Evolutionary conservation across 805 yeast genomes (phyloP).

Genomic region (Yarrowia hollandica): DNA sequence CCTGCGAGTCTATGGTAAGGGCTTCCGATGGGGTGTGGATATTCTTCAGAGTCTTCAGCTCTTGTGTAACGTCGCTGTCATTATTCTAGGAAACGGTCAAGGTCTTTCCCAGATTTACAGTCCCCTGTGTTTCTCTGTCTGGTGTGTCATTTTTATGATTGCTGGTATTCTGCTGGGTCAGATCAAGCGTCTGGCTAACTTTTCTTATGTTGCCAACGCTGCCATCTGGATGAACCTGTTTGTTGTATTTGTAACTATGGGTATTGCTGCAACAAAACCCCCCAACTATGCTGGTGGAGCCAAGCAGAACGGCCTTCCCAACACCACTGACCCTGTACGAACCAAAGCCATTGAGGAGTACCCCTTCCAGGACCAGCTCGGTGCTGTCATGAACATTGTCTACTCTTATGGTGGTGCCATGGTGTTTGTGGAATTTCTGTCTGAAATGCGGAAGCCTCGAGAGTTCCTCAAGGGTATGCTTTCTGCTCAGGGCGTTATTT

Average conservation of each 20-base stretch:
- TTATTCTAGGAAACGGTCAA: slow-evolving; percentile 45
- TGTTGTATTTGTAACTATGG: slow-evolving; percentile 46
- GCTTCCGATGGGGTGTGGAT: slow-evolving; percentile 41
- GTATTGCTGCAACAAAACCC: slow-evolving; percentile 40
- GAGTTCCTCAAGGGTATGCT: slow-evolving; percentile 50
- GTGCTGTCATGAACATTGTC: slow-evolving; percentile 44
- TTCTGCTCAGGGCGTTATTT: slow-evolving; percentile 46
- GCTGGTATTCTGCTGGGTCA: slow-evolving; percentile 47
- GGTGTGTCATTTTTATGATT: slow-evolving; percentile 46
- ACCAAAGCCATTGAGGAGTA: slow-evolving; percentile 26
- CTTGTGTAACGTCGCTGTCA: slow-evolving; percentile 46
- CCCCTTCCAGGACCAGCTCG: slow-evolving; percentile 28
- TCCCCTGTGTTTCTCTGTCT: slow-evolving; percentile 44
- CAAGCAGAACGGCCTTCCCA: slow-evolving; percentile 17
- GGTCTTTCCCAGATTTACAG: slow-evolving; percentile 43
- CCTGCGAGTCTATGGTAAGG: slow-evolving; percentile 43
- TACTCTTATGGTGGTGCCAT: slow-evolving; percentile 52
- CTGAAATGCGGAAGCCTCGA: slow-evolving; percentile 49
- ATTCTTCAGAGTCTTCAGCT: slow-evolving; percentile 46
- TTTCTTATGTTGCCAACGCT: slow-evolving; percentile 45
- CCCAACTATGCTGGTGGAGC: slow-evolving; percentile 40
- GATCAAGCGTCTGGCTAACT: slow-evolving; percentile 42
- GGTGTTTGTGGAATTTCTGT: slow-evolving; percentile 48
- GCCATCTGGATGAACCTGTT: slow-evolving; percentile 49
- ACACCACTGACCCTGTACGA: slow-evolving; percentile 25